Conservation (phyloP, 2,329 filamentous ascomycete species). For the Fusarium armeniacum region DNA sequence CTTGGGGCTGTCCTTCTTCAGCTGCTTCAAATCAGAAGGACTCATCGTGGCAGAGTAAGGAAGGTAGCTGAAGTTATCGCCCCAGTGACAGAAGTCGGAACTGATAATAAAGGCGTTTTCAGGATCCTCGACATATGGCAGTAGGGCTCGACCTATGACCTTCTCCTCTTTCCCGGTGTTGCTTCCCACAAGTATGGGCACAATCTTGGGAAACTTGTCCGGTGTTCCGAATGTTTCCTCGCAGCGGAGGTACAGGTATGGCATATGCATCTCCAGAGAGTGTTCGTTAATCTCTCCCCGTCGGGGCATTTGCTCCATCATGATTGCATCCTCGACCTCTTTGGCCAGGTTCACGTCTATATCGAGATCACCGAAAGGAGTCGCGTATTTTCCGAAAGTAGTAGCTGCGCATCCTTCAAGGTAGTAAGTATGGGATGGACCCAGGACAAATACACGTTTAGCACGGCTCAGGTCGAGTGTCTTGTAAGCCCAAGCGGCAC, state of each 20-base stretch:
- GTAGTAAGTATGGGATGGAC: slow-evolving; percentile 90
- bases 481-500: slow-evolving; percentile 96
- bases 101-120: slow-evolving; percentile 87
- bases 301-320: slow-evolving; percentile 69
- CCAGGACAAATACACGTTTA: slow-evolving; percentile 91
- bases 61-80: slow-evolving; percentile 82
- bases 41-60: slow-evolving; percentile 72
- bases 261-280: slow-evolving; percentile 96
- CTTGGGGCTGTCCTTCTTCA: background rate
- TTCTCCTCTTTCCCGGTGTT: slow-evolving; percentile 76
- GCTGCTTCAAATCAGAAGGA: slow-evolving; percentile 48
- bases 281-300: slow-evolving; percentile 85
- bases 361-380: slow-evolving; percentile 78
- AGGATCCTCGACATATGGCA: slow-evolving; percentile 81
- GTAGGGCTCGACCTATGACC: slow-evolving; percentile 76
- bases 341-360: slow-evolving; percentile 72
- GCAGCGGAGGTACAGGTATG: slow-evolving; percentile 87
- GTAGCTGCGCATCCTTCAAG: slow-evolving; percentile 83
- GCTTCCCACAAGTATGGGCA: slow-evolving; percentile 89
- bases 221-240: slow-evolving; percentile 63
- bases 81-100: slow-evolving; percentile 99
- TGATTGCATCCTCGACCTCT: slow-evolving; percentile 59
- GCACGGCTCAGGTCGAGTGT: slow-evolving; percentile 83
- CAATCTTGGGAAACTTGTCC: slow-evolving; percentile 76
- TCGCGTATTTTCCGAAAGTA: slow-evolving; percentile 77